Base-by-base conservation (phyloP, 225 moss, liverwort and hornwort genomes). In the Sphagnum contortum region DNA sequence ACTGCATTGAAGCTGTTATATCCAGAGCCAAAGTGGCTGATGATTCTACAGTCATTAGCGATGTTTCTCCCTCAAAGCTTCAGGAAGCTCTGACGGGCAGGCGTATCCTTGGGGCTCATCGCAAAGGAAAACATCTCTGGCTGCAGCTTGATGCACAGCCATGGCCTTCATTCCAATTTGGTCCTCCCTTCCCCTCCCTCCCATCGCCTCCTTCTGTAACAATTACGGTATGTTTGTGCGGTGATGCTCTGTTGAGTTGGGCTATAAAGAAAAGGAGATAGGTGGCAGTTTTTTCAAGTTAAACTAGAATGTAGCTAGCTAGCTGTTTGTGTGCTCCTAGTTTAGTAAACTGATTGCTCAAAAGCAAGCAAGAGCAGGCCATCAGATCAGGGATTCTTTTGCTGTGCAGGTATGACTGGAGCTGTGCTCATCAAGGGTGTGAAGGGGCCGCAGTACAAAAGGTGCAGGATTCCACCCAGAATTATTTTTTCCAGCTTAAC, bases 51-150 rank as follows among this genome's bases (percentile, higher is more conserved):
- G 90, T 90, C n/a, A 60, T 90, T 61, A 78, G 77, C 59, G 84
- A 84, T 9, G 6, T 82, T 49, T 70, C 77, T 55, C 59, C 87
- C 48, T 53, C 47, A 57, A 71, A 72, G 3, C 78, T 90, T 1
- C 75, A 90, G 70, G 78, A 80, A 49, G 76, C 82, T 48, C 77
- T 90, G 48, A 77, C 71, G 29, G 87, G 87, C 3, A 85, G 70
- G 60, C 81, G 75, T 61, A 90, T 90, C 45, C 4, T 87, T 5
- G 62, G 67, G 46, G 78, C 78, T 10, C 68, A 74, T 52, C 87
- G 90, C 10, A 80, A 82, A 65, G 90, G 90, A 47, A 90, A 90
- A 70, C 84, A 87, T 57, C 5, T 90, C 64, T 90, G 90, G 90
- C 52, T 87, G 5, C 70, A 85, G 61, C 80, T 90, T 44, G 76